These are phyloP conservation scores for Gossypium schwendimanii DNA, from an alignment of 441 rosid species.

Conservation along the genomic window DNA sequence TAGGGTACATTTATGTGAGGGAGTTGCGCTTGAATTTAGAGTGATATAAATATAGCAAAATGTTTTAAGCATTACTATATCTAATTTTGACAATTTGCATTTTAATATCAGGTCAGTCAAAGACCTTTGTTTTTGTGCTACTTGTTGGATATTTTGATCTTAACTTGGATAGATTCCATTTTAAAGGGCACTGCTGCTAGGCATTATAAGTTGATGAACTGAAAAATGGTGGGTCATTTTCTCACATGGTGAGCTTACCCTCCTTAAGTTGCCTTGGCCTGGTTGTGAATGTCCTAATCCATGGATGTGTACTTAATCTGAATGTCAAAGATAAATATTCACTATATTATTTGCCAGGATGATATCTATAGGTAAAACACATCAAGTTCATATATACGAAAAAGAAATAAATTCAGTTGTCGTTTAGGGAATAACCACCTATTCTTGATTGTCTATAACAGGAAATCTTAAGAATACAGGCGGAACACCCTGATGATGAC, in stretches of 20 bases:
- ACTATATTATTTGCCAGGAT: neutral
- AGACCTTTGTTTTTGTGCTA: neutral
- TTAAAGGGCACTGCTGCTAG: neutral
- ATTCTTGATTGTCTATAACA: constrained; percentile 30
- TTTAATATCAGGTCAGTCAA: neutral
- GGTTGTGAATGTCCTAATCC: neutral
- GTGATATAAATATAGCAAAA: neutral
- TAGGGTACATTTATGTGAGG: neutral
- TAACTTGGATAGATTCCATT: neutral
- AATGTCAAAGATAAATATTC: constrained; percentile 1
- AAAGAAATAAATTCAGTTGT: neutral
- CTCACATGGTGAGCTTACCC: neutral
- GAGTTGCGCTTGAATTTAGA: constrained; percentile 9
- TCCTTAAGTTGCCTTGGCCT: neutral
- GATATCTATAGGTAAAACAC: constrained; percentile 4
- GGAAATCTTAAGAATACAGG: constrained; percentile 75
- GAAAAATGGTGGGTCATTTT: neutral
- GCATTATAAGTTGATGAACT: constrained; percentile 3
- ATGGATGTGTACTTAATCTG: neutral
- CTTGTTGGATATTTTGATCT: constrained; percentile 4
- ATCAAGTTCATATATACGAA: neutral
- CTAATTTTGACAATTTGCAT: constrained; percentile 5
- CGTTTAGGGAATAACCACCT: constrained; percentile 7
- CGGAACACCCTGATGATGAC: constrained; percentile 78
- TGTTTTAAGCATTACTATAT: constrained; percentile 2